Conservation (phyloP, 106 monocot species). For the Ottelia alismoides region DNA sequence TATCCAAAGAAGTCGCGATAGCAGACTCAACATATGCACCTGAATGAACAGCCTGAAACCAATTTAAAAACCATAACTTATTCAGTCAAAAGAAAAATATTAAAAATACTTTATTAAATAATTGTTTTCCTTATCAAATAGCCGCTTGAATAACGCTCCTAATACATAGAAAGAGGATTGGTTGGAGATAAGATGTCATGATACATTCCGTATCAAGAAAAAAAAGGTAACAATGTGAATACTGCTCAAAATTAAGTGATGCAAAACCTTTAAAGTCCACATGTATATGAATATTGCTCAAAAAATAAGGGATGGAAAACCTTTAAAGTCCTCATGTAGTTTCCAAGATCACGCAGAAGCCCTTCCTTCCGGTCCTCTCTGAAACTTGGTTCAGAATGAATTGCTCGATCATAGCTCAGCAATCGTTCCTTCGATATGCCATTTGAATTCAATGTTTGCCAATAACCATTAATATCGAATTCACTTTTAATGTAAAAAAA, state of each 20-base stretch:
- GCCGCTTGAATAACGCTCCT: too few relatives aligned
- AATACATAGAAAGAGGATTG: too few relatives aligned
- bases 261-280: too few relatives aligned
- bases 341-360: constrained; percentile 65
- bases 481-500: constrained; percentile 38
- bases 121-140: too few relatives aligned
- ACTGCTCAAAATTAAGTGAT: too few relatives aligned
- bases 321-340: constrained; percentile 84
- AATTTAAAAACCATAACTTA: too few relatives aligned
- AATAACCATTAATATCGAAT: constrained; percentile 66
- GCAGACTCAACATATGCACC: constrained; percentile 91
- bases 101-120: not conserved
- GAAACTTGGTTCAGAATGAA: constrained; percentile 82
- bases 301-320: constrained; percentile 23
- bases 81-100: too few relatives aligned
- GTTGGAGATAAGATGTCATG: too few relatives aligned
- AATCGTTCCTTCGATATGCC: constrained; percentile 79
- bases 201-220: too few relatives aligned
- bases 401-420: constrained; percentile 79
- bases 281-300: too few relatives aligned
- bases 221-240: not conserved
- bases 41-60: constrained; percentile 67
- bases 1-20: constrained; percentile 87
- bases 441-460: constrained; percentile 63
- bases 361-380: constrained; percentile 59